Base-by-base conservation (phyloP, 2,329 filamentous ascomycete genomes). In the Fusarium sp. region DNA sequence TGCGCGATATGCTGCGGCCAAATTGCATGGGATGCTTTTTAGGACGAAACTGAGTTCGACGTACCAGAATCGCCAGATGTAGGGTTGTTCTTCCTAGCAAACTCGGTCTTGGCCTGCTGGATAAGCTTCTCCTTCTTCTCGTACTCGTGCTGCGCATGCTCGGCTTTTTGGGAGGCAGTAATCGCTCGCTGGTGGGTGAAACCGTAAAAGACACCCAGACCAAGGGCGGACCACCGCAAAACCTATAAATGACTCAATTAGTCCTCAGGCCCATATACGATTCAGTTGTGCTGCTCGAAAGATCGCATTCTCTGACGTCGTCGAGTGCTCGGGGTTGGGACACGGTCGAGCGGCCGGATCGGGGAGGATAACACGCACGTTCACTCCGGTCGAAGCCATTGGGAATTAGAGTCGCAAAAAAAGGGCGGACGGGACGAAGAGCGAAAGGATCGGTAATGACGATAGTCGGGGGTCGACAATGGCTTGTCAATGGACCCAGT, bases 171-270 rank as follows among this genome's bases (percentile, higher is more conserved):
- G 77, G 88, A 82, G 59, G 92, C 82, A 74, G 84, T 91, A 82
- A 99, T 91, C 68, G 89, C 88, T 78, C 91, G 87, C 86, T 99
- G 96, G 86, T 97, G 95, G 83, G 91, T 93, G 86, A 97, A 90
- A 81, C 96, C 96, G 86, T 99, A 99, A 84, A 97, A 91, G 80
- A 98, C 85, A 80, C 96, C 96, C 78, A 93, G 86, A 78, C 91
- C 92, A 74, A 99, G 92, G 80, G 94, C 94, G 79, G 94, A 95
- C 88, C 95, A 99, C 84, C 96, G 94, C 82, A 98, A 89, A 82
- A 99, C 95, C 96, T 99, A 82, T 53, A 76, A 63, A 69, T 48
- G 31, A 56, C 57, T 72, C 68, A 76, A 77, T 79, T 77, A 79
- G 74, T 67, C 58, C 67, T 68, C 50, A 41, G 21, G 29, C 49